phyloP scores from a whole-genome alignment of 2,329 filamentous ascomycete species.

The Fusarium sp. region DNA sequence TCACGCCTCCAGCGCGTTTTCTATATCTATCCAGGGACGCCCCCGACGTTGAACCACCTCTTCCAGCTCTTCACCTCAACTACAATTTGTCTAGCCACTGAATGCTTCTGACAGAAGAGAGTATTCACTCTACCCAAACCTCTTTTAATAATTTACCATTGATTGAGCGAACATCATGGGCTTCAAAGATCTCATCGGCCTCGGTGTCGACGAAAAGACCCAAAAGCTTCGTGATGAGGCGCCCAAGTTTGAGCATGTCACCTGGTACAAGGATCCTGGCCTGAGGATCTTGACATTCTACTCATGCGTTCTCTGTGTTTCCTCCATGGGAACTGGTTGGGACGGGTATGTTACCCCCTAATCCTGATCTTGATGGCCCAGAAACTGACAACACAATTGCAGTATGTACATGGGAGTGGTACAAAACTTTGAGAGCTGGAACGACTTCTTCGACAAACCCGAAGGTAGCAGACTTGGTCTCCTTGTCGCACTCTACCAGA shows the following conservation, averaged over 20 bases:
- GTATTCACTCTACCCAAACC: neutral
- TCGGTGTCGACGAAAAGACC: conserved; percentile 28
- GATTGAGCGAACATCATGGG: conserved; percentile 18
- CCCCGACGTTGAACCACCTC: neutral
- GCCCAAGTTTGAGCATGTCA: conserved; percentile 67
- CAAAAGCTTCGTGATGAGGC: conserved; percentile 55
- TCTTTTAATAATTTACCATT: neutral
- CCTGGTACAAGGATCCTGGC: conserved; percentile 68
- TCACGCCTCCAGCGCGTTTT: conserved; percentile 15
- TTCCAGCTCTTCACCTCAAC: conserved; percentile 1
- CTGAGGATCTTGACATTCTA: conserved; percentile 66
- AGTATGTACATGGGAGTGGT: conserved; percentile 62
- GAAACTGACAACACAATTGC: conserved; percentile 69
- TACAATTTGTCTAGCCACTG: neutral
- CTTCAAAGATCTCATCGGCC: conserved; percentile 32
- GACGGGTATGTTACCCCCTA: conserved; percentile 58
- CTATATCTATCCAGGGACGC: conserved; percentile 25
- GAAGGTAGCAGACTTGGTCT: conserved; percentile 61
- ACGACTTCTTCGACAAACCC: conserved; percentile 58
- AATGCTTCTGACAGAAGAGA: neutral
- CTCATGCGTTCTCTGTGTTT: conserved; percentile 22
- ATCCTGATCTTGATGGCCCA: conserved; percentile 67
- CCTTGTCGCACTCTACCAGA: conserved; percentile 65
- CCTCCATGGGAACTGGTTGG: conserved; percentile 37
- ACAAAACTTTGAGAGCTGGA: conserved; percentile 68